These are phyloP conservation scores for Candida koratica DNA, from an alignment of 805 yeast species.

Conservation along the genomic window DNA sequence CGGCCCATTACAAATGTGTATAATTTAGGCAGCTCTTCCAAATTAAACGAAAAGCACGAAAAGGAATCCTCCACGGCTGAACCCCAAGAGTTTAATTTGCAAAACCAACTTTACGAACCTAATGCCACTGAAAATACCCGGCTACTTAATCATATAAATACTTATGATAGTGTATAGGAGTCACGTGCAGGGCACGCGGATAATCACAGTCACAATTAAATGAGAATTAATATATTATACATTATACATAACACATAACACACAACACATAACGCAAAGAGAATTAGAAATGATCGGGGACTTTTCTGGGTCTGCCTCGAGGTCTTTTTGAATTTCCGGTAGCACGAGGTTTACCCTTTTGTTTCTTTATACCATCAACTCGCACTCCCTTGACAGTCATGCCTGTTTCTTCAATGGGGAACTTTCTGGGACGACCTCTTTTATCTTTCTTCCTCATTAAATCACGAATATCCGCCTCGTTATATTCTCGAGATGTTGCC, in stretches of 20 bases:
- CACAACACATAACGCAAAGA: too few relatives aligned
- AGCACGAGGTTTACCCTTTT: conserved; percentile 1
- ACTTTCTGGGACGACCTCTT: conserved; percentile 50
- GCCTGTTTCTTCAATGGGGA: conserved; percentile 45
- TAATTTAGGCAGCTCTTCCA: conserved; percentile 28
- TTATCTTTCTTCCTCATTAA: conserved; percentile 39
- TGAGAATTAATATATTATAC: conserved; percentile 4
- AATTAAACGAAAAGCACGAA: conserved; percentile 9
- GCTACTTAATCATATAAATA: neutral
- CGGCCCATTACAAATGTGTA: conserved; percentile 23
- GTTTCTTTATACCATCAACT: conserved; percentile 32
- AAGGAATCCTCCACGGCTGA: conserved; percentile 22
- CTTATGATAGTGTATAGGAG: conserved; percentile 3
- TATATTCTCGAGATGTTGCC: conserved; percentile 15
- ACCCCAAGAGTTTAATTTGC: conserved; percentile 34
- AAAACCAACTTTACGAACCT: conserved; percentile 32
- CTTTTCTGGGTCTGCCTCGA: conserved; percentile 16
- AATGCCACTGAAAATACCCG: conserved; percentile 9
- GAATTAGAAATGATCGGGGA: conserved; percentile 1
- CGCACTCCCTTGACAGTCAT: conserved; percentile 41
- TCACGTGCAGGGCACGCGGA: conserved; percentile 2
- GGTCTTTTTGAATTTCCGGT: conserved; percentile 10
- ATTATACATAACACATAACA: too few relatives aligned
- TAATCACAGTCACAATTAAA: too few relatives aligned
- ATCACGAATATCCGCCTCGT: conserved; percentile 32